phyloP scores from a whole-genome alignment of 495 filamentous ascomycete species.

The Aspergillus asperescens region DNA sequence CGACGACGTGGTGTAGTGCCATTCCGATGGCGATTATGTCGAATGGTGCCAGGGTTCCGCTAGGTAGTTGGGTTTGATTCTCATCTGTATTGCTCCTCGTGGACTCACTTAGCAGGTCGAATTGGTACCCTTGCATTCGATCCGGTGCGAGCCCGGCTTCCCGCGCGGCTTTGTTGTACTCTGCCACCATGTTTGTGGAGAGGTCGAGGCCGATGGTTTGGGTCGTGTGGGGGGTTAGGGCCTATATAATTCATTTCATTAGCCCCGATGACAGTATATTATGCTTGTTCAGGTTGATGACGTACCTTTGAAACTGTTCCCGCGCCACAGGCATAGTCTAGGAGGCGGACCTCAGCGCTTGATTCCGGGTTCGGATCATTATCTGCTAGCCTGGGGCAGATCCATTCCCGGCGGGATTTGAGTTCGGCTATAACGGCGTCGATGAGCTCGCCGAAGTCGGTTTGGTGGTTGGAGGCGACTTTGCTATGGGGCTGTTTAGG shows the following conservation, averaged over 20 bases:
- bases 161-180: conserved; percentile 3
- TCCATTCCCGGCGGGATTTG: background rate
- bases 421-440: background rate
- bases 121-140: background rate
- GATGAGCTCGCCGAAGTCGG: conserved; percentile 3
- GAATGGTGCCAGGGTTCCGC: background rate
- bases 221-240: background rate
- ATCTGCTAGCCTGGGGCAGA: background rate
- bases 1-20: background rate
- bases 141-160: background rate
- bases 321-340: background rate
- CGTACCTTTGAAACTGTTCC: background rate
- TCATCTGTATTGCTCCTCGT: no score
- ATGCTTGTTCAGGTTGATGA: background rate
- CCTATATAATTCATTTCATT: background rate
- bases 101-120: background rate
- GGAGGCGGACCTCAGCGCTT: background rate
- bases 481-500: no score
- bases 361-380: background rate
- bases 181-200: background rate
- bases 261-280: no score
- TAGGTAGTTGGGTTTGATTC: background rate
- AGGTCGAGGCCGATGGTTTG: background rate
- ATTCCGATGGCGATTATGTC: background rate
- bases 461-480: conserved; percentile 1